phyloP scores from a whole-genome alignment of 345 rosid species.

The Syzygium oleosum region DNA sequence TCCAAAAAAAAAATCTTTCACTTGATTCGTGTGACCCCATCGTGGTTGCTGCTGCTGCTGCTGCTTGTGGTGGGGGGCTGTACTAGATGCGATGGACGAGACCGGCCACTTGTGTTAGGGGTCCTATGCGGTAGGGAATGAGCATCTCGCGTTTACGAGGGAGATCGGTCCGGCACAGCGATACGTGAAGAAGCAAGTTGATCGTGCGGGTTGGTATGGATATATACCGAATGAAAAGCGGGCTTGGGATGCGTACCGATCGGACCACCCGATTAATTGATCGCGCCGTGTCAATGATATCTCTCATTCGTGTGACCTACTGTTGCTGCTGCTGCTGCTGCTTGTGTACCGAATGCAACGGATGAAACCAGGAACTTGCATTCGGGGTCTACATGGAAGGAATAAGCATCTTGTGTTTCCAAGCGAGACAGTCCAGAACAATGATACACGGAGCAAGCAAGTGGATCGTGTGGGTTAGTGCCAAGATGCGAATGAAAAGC shows the following conservation, averaged over 20 bases:
- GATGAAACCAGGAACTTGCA: neutral
- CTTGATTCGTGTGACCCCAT: neutral
- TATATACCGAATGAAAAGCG: neutral
- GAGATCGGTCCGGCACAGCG: neutral
- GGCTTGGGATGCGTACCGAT: neutral
- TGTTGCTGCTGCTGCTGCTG: neutral
- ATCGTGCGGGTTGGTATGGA: fast-evolving
- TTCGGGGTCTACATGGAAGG: neutral
- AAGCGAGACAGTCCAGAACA: neutral
- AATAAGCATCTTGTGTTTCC: neutral
- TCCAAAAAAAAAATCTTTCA: neutral
- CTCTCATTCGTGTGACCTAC: neutral
- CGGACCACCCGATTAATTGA: neutral
- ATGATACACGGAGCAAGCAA: fast-evolving
- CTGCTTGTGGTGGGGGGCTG: neutral
- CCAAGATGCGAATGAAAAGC: fast-evolving
- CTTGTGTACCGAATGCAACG: neutral
- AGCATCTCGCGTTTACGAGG: neutral
- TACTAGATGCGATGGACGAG: neutral
- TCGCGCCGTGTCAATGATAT: neutral
- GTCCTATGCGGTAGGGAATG: neutral
- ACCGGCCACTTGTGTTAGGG: neutral
- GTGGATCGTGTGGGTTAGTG: fast-evolving
- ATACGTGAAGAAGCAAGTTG: neutral
- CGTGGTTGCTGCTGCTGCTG: neutral